Base-by-base conservation (phyloP, 805 yeast genomes). In the Maudiozyma pseudohumilis region DNA sequence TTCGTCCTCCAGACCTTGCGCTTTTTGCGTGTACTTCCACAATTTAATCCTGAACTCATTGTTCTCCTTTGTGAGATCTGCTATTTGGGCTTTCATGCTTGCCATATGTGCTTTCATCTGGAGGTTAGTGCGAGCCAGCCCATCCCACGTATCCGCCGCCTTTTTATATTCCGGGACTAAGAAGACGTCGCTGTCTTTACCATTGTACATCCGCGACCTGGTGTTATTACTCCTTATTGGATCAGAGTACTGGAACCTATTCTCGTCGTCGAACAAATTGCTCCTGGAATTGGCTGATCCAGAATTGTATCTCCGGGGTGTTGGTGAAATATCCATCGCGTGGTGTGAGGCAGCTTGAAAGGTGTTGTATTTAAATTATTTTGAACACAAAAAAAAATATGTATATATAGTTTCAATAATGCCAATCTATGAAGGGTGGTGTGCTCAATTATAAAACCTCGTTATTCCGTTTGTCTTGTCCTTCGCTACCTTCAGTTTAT, bases 71-170 rank as follows among this genome's bases (percentile, higher is more conserved):
- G n/a, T n/a, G n/a, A n/a, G n/a, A n/a, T n/a, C n/a, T n/a, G n/a
- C n/a, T n/a, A n/a, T n/a, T n/a, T n/a, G n/a, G n/a, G n/a, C n/a
- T n/a, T n/a, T n/a, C n/a, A n/a, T n/a, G n/a, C n/a, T n/a, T n/a
- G n/a, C n/a, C n/a, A n/a, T n/a, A n/a, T n/a, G n/a, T n/a, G n/a
- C n/a, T n/a, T n/a, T n/a, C n/a, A n/a, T n/a, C n/a, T n/a, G n/a
- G n/a, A n/a, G n/a, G n/a, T n/a, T n/a, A n/a, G n/a, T n/a, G n/a
- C n/a, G n/a, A n/a, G n/a, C 52, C 23, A 64, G 47, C 37, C 59
- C 59, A 38, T 65, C 70, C 15, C 63, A 50, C 57, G 61, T 60
- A 34, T 59, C 55, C 4, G 65, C 52, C 33, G 55, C 61, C 27
- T 59, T 49, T 37, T 56, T 56, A 36, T 60, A 59, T 32, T 59